phyloP scores from a whole-genome alignment of 768 basidiomycete species.

The Rhodosporidiobolus sp. region DNA sequence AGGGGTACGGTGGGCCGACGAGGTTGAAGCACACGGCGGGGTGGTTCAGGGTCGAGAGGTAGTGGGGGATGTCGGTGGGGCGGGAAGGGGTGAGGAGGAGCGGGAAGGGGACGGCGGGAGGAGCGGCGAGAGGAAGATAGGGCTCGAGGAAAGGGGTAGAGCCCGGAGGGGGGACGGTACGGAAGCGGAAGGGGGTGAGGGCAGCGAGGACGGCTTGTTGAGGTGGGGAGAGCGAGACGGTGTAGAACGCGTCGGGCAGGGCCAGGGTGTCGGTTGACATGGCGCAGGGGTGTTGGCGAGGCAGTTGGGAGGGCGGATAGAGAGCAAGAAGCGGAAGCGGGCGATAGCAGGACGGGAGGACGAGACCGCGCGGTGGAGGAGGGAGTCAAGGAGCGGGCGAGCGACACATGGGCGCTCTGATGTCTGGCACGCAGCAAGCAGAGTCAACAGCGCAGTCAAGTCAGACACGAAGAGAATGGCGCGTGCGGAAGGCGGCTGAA shows the following conservation, averaged over 20 bases:
- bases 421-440: no score
- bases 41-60: constrained; percentile 3
- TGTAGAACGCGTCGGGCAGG: not conserved
- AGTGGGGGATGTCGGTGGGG: not conserved
- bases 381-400: not conserved
- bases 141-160: constrained; percentile 1
- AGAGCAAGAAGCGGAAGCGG: not conserved
- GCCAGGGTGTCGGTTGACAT: no score
- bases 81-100: constrained; percentile 20
- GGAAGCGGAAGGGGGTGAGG: constrained; percentile 17
- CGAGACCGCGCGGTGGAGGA: no score
- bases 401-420: no score
- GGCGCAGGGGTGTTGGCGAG: not conserved
- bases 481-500: not conserved
- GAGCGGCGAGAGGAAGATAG: constrained; percentile 6
- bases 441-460: no score
- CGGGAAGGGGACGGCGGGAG: not conserved
- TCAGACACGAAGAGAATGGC: no score
- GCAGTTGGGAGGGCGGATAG: not conserved
- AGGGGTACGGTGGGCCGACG: constrained; percentile 31
- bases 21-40: not conserved
- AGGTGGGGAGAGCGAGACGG: not conserved
- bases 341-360: no score
- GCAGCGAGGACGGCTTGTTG: not conserved
- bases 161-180: not conserved